phyloP scores from a whole-genome alignment of 163 green algal species.

The Scenedesmus sp. region DNA sequence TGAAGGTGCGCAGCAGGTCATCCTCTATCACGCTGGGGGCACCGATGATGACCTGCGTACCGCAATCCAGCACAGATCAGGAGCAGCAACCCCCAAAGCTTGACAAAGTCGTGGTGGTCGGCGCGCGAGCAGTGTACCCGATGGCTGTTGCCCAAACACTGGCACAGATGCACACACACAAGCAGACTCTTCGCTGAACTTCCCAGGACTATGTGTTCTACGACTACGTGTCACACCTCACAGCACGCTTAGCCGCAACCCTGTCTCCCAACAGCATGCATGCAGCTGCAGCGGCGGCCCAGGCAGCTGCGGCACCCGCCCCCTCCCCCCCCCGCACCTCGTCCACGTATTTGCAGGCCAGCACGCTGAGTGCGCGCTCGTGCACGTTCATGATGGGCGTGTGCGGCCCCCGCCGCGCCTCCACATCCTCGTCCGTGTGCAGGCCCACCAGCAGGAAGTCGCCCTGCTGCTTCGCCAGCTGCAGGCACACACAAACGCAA shows the following conservation, averaged over 20 bases:
- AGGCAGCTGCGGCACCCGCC: neutral
- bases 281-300: neutral
- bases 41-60: constrained; percentile 71
- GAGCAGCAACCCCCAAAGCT: constrained; percentile 2
- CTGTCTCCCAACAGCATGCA: too few species aligned
- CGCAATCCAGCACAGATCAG: constrained; percentile 6
- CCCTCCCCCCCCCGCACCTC: constrained; percentile 79
- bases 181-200: too few species aligned
- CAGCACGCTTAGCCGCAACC: too few species aligned
- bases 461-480: constrained; percentile 84
- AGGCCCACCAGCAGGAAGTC: constrained; percentile 98
- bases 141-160: too few species aligned
- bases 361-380: constrained; percentile 94
- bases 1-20: constrained; percentile 97
- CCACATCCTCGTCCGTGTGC: constrained; percentile 95
- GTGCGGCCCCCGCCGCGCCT: constrained; percentile 84
- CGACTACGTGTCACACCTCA: too few species aligned
- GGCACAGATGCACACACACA: too few species aligned
- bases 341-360: constrained; percentile 97
- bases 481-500: constrained; percentile 32
- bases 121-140: too few species aligned
- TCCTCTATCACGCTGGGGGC: constrained; percentile 56
- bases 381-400: constrained; percentile 99
- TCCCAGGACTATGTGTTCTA: too few species aligned
- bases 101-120: too few species aligned